phyloP scores from a whole-genome alignment of 2,329 filamentous ascomycete genomes.

The Microsporum audouinii region DNA sequence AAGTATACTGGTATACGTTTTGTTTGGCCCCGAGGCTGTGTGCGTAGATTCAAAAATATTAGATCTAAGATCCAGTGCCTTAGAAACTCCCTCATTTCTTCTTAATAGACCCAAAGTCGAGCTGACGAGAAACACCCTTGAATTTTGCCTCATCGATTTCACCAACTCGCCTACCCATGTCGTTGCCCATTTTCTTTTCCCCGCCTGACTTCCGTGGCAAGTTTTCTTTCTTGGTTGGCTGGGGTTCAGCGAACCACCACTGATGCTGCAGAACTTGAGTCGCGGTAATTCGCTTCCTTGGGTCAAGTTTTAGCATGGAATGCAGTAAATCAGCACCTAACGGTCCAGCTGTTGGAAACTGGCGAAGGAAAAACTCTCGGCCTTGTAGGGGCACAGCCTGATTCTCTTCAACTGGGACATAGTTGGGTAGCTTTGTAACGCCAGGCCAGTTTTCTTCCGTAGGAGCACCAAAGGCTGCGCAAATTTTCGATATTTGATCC shows the following conservation, averaged over 20 bases:
- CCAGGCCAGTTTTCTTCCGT: slow-evolving; percentile 94
- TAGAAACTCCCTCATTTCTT: background rate
- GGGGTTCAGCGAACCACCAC: slow-evolving; percentile 78
- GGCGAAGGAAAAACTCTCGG: slow-evolving; percentile 59
- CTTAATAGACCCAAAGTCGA: slow-evolving; percentile 55
- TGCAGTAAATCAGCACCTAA: slow-evolving; percentile 82
- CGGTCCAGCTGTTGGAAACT: slow-evolving; percentile 68
- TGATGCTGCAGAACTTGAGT: slow-evolving; percentile 65
- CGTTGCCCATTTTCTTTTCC: slow-evolving; percentile 64
- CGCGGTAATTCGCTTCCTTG: slow-evolving; percentile 70
- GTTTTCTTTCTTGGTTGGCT: slow-evolving; percentile 69
- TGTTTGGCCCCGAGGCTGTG: background rate
- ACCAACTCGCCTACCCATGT: slow-evolving; percentile 66
- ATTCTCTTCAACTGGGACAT: slow-evolving; percentile 55
- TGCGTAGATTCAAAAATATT: background rate
- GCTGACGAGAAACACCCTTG: slow-evolving; percentile 67
- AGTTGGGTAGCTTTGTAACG: slow-evolving; percentile 67
- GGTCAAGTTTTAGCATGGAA: slow-evolving; percentile 73
- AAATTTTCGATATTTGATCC: slow-evolving; percentile 74
- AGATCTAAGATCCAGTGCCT: background rate
- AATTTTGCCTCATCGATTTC: slow-evolving; percentile 53
- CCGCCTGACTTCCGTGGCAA: slow-evolving; percentile 67
- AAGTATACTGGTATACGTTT: background rate
- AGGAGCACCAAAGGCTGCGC: slow-evolving; percentile 74
- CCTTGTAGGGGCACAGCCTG: slow-evolving; percentile 49